Conservation (phyloP, 352 stramenopile species). For the Phytophthora meadii region DNA sequence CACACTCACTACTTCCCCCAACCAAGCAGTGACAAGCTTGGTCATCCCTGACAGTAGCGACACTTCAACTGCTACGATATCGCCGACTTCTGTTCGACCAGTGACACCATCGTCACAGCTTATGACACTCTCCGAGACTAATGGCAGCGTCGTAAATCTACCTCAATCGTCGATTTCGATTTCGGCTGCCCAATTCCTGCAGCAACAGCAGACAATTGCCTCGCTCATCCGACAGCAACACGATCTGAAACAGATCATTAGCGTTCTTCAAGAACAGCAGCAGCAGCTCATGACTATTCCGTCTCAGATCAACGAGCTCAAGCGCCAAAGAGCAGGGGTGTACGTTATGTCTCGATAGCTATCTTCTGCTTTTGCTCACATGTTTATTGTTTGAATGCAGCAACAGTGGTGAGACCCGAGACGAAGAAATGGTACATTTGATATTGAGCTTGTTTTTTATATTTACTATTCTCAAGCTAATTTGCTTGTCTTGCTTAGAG, state of each 20-base stretch:
- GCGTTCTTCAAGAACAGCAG: conserved; percentile 78
- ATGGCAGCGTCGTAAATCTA: conserved; percentile 19
- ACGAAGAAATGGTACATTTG: conserved; percentile 61
- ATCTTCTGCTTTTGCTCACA: conserved; percentile 4
- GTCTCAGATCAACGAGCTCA: conserved; percentile 69
- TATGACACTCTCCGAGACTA: conserved; percentile 20
- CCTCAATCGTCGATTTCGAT: conserved; percentile 73
- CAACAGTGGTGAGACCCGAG: conserved; percentile 41
- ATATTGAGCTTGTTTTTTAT: not conserved
- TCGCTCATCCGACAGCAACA: conserved; percentile 83
- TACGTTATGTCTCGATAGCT: conserved; percentile 26
- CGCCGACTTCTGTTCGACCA: conserved; percentile 13
- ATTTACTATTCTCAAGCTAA: conserved; percentile 5
- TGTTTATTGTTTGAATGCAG: conserved; percentile 12
- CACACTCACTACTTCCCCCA: not conserved
- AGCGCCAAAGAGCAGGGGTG: conserved; percentile 58
- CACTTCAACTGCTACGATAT: conserved; percentile 5
- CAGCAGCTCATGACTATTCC: conserved; percentile 79
- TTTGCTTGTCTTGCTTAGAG: conserved; percentile 36
- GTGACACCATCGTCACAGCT: conserved; percentile 22
- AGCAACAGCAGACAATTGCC: conserved; percentile 86
- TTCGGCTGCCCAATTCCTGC: conserved; percentile 72
- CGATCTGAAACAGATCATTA: conserved; percentile 85
- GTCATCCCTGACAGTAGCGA: conserved; percentile 19
- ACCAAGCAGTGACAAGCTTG: conserved; percentile 10